Base-by-base conservation (phyloP, 129 eudicot genomes). In the Arctium minus region DNA sequence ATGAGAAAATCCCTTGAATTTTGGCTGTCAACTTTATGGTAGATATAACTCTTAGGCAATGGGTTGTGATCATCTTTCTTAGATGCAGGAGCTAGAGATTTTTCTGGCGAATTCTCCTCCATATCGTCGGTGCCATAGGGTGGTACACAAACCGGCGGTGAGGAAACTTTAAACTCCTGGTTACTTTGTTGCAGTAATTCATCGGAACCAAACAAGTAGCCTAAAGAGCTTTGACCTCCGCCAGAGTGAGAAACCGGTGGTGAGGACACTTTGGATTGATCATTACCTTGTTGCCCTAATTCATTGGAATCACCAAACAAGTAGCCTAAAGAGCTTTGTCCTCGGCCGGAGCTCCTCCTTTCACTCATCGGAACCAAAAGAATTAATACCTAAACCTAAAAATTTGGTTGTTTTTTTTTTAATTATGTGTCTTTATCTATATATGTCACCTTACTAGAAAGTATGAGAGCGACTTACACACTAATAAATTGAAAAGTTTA, bases 141-240 rank as follows among this genome's bases (percentile, higher is more conserved):
- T 4, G 95, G 95, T 48, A 70, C 39, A 18, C 74, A 38, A 69
- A 31, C 70, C 1, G 84, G 46, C 31, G 88, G 83, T 0, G 87
- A 32, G 7, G 86, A 85, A 35, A 6, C 38, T 72, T 80, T 50
- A 27, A 83, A 78, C 7, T 79, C 81, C 0, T 71, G 75, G 30
- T 18, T 70, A 37, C 81, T 17, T 38, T 81, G 69, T 62, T 84
- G 77, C n/a, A 31, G 48, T 80, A 72, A 80, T 48, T 79, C 82
- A 73, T 67, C 81, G 62, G 89, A 78, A 64, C 91, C 90, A 81
- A 91, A 91, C 32, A 91, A 84, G 73, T 88, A 88, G 4, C 94
- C 92, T 73, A 90, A 83, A 12, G 93, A 90, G 29, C 91, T 90
- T 75, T 84, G 89, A 2, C 93, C 93, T 78, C 94, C 92, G 2